Evolutionary conservation across 257 asterid genomes (phyloP), one percentile per base, ranked within the genome.

Genomic region (Primulina tabacum): DNA sequence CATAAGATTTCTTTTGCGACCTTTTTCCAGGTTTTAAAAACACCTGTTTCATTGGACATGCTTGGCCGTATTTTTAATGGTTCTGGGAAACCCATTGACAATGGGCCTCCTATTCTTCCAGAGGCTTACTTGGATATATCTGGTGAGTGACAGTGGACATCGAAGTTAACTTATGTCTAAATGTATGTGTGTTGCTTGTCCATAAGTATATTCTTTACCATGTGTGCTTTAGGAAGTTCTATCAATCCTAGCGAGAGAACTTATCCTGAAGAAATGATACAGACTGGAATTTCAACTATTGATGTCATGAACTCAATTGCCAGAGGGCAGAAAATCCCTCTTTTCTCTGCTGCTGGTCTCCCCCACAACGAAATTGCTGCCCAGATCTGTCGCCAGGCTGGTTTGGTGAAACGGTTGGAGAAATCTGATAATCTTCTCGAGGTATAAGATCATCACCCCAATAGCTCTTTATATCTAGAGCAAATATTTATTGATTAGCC

Each of bases 291-390:
- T 80, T 92, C 98, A 71, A 92, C 98, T 43, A 90, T 92, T 72
- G 98, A 92, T 77, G 98, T 92, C 82, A 92, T 92, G 98, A 92
- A 92, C 80, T 92, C 98, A 73, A 90, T 92, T 79, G 97, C 98
- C 63, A 87, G 98, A 67, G 98, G 98, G 73, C 98, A 92, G 84
- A 92, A 92, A 79, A 92, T 92, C 68, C 98, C 97, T 59, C 98
- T 92, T 63, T 92, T 92, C 62, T 92, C 98, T 40, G 98, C 98
- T 73, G 98, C 98, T 65, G 98, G 98, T 84, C 97, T 92, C 78
- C 98, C 97, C 67, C 98, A 92, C 85, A 92, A 92, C 80, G 98
- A 92, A 87, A 92, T 92, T 12, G 98, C 98, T 68, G 98, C 98
- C 73, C 98, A 92, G 85, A 92, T 92, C 69, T 92, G 98, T 82